Base-by-base conservation (phyloP, 345 rosid species). In the Boechera retrofracta region DNA sequence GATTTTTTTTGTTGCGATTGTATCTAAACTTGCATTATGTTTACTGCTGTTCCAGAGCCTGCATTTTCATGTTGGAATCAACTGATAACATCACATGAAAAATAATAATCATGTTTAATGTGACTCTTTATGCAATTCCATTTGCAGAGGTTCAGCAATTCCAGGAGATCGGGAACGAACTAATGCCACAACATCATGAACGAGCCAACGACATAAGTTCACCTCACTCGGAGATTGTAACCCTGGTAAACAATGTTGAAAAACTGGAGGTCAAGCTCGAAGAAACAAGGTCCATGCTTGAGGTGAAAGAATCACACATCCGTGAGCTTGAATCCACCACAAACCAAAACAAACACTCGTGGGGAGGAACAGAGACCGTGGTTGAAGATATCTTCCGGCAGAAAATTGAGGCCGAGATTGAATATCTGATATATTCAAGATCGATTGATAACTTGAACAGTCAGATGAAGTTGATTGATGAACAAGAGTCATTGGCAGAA, bases 331-430 rank as follows among this genome's bases (percentile, higher is more conserved):
- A 90, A 78, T 83, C 84, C 29, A 70, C 80, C 21, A 42, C 82
- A 71, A 82, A 72, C 49, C 64, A 69, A 42, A 33, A 33, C 24
- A 68, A 41, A 52, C 70, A 10, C 48, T 41, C 49, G 1, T 53
- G 38, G 56, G 69, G 56, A 52, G 75, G 86, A 79, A 79, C 76
- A 64, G 92, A 88, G 83, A 53, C 38, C 0, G 79, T 82, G 64
- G 67, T 87, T 12, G 98, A 92, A 82, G 82, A 80, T 64, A 85
- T 86, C 63, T 90, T 86, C 75, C 84, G 45, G 86, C 88, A 85
- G 77, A 91, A 77, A 85, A 84, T 88, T 1, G 93, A 89, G 82
- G 91, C 91, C n/a, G 98, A 95, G 85, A 77, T 95, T 15, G 91
- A 86, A 82, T 86, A 83, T 84, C 74, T 92, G 68, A 84, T 85